Base-by-base conservation (phyloP, 192 early-diverging fungal genomes). In the Coemansia biformis region DNA sequence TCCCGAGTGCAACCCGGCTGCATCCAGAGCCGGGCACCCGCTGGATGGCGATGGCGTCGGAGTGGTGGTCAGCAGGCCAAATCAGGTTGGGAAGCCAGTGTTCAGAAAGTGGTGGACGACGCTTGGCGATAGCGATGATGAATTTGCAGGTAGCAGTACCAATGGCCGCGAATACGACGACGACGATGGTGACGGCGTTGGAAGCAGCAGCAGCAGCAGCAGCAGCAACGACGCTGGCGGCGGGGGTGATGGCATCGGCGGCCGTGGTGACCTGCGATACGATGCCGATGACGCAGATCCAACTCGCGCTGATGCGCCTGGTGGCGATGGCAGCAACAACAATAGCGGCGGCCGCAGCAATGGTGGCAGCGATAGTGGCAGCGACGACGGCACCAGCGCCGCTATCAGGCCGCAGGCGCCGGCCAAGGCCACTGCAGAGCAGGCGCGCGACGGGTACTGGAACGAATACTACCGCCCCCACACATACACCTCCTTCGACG, bases 391-490 rank as follows among this genome's bases (percentile, higher is more conserved):
- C 26, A 28, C 4, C 26, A 28, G 7, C 26, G 26, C 3, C 26
- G 26, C 3, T 7, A n/a, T n/a, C n/a, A n/a, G n/a, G n/a, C n/a
- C n/a, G n/a, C n/a, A 2, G 38, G 18, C 18, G 1, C 16, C 17
- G 8, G n/a, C 38, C 17, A 33, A 17, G 26, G 35, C 41, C 5
- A 31, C 40, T 14, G 12, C 45, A 4, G 46, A 31, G 8, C 29
- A n/a, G 9, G 43, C 63, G 19, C 17, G 55, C 15, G 78, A 82
- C 32, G 81, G 68, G 8, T 88, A 83, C 46, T 94, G 91, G 81
- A 75, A 76, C 14, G 89, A 93, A 53, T 95, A 96, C 61, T 98
- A 96, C 59, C 78, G 79, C 11, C 92, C 90, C 3, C 75, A 77
- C 29, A 59, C 78, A 26, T 84, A 86, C 43, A 93, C 91, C 0